phyloP scores from a whole-genome alignment of 257 asterid genomes.

The Gentiana dahurica region DNA sequence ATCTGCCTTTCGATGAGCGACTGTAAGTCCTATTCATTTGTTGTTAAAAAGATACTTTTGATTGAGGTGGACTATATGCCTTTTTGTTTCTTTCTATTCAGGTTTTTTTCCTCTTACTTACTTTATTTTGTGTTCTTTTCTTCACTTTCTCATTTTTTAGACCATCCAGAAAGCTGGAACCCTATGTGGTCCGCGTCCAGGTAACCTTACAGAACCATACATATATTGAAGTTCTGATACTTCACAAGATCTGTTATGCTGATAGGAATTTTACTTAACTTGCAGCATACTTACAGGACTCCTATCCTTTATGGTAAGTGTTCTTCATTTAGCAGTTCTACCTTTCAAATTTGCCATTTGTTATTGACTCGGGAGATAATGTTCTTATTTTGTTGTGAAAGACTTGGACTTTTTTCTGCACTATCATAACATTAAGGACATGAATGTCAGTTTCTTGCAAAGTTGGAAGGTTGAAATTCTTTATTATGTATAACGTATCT shows the following conservation, averaged over 20 bases:
- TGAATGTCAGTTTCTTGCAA: no score
- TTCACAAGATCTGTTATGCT: constrained; percentile 8
- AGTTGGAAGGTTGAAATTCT: no score
- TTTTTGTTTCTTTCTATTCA: constrained; percentile 1
- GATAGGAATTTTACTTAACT: constrained; percentile 18
- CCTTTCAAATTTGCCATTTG: background rate
- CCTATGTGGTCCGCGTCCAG: constrained; percentile 53
- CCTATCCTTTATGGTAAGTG: constrained; percentile 96
- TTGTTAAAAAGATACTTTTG: background rate
- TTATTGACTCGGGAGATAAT: no score
- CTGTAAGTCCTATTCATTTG: constrained; percentile 19
- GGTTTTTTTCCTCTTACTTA: no score
- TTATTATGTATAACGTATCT: no score
- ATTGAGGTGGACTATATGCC: no score
- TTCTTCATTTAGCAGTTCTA: background rate
- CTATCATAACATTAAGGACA: no score
- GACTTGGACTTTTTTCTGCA: no score
- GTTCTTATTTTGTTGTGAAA: background rate
- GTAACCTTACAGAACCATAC: constrained; percentile 10
- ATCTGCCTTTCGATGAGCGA: constrained; percentile 93
- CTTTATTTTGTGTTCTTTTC: background rate
- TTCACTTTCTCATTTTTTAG: constrained; percentile 14
- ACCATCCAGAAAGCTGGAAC: constrained; percentile 50
- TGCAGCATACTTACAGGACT: constrained; percentile 96
- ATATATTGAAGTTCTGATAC: background rate